Percentiles rank a stretch among this genome's conserved stretches.
Conservation (phyloP, 257 asterid genomes). For the Schizonepeta tenuifolia region DNA sequence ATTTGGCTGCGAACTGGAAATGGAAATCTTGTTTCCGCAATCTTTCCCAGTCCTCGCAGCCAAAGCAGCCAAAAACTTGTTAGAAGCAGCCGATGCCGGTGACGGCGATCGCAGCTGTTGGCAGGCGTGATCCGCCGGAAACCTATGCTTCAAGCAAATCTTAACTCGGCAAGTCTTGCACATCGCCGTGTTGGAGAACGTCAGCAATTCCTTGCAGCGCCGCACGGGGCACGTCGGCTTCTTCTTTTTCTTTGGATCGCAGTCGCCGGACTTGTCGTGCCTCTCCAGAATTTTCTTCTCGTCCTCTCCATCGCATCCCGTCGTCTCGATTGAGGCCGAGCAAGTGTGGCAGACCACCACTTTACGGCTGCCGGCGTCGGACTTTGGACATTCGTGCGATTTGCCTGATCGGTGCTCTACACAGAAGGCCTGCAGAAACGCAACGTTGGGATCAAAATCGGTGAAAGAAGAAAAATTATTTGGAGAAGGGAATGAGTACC, state of each 20-base stretch:
- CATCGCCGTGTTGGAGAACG: constrained; percentile 78
- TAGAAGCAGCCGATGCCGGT: not conserved
- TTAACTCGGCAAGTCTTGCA: constrained; percentile 69
- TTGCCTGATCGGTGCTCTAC: constrained; percentile 74
- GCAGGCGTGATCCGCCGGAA: constrained; percentile 81
- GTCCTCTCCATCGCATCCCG: constrained; percentile 54
- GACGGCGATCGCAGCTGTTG: constrained; percentile 26
- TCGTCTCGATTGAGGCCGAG: constrained; percentile 72
- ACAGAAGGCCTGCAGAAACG: constrained; percentile 55
- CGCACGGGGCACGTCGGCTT: constrained; percentile 69
- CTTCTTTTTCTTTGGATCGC: constrained; percentile 82
- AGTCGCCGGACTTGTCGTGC: constrained; percentile 71
- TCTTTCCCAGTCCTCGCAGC: constrained; percentile 63
- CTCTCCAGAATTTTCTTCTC: constrained; percentile 57
- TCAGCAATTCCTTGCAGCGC: constrained; percentile 71
- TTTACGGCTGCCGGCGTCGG: constrained; percentile 63
- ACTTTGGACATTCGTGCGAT: constrained; percentile 74
- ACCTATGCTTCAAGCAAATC: constrained; percentile 82
- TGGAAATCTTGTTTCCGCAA: constrained; percentile 52
- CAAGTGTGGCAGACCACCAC: constrained; percentile 78
- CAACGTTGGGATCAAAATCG: not conserved
- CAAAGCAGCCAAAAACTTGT: constrained; percentile 64
- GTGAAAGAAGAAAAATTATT: not conserved
- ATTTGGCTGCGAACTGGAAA: constrained; percentile 38
- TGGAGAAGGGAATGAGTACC: constrained; percentile 32